Evolutionary conservation across 2,329 filamentous ascomycete genomes (phyloP).

Genomic region (Penicillium sp.): DNA sequence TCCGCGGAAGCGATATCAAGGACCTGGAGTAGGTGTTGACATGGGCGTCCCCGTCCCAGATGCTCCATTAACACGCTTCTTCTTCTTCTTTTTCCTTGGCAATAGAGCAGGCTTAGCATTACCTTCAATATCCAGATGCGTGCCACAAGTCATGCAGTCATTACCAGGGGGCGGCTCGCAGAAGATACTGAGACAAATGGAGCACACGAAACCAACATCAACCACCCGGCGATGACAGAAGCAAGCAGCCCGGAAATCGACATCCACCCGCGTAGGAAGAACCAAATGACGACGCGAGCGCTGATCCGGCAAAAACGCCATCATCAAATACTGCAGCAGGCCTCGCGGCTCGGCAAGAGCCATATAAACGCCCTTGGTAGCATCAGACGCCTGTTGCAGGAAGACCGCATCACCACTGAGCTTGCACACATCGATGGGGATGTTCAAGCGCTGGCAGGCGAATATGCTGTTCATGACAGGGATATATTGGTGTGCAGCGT

Average conservation of each 20-base stretch:
- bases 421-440: slow-evolving; percentile 90
- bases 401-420: slow-evolving; percentile 85
- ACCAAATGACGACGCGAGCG: slow-evolving; percentile 65
- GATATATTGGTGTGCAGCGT: slow-evolving; percentile 87
- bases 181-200: slow-evolving; percentile 93
- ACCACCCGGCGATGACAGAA: slow-evolving; percentile 93
- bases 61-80: slow-evolving; percentile 56
- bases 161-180: slow-evolving; percentile 65
- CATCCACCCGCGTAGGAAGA: slow-evolving; percentile 75
- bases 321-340: slow-evolving; percentile 89
- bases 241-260: slow-evolving; percentile 97
- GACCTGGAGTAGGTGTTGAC: slow-evolving; percentile 50
- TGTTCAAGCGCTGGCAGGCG: slow-evolving; percentile 80
- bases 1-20: slow-evolving; percentile 20
- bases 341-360: slow-evolving; percentile 64
- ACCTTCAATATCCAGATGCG: slow-evolving; percentile 70
- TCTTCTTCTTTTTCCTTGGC: slow-evolving; percentile 71
- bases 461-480: slow-evolving; percentile 99
- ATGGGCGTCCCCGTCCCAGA: slow-evolving; percentile 60
- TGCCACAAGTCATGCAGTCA: slow-evolving; percentile 81
- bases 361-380: slow-evolving; percentile 70
- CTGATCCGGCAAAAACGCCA: slow-evolving; percentile 79
- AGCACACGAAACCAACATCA: slow-evolving; percentile 92
- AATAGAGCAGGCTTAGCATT: slow-evolving; percentile 75
- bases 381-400: slow-evolving; percentile 83